Base-by-base conservation (phyloP, 345 rosid genomes). In the Lagerstroemia speciosa region DNA sequence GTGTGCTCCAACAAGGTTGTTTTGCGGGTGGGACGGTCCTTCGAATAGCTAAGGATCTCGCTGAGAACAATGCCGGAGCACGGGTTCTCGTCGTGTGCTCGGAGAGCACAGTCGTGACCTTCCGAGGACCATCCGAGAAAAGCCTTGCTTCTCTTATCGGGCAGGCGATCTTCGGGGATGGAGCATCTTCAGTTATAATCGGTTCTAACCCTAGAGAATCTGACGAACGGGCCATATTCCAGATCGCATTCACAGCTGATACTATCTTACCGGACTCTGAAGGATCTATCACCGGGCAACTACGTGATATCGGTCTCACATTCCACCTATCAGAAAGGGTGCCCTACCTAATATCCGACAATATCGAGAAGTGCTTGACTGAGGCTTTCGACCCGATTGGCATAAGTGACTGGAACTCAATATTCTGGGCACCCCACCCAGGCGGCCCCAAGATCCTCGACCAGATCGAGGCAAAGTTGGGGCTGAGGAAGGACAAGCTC, bases 51-150 rank as follows among this genome's bases (percentile, higher is more conserved):
- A 90, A 90, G 71, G 96, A 90, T 52, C 78, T 90, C 24, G 93
- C 93, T 0, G 93, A 90, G 73, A 90, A 90, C 82, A 90, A 87
- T 76, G 83, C 74, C 43, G 87, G 86, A 1, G 89, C 93, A 0
- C 96, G 91, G 27, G 89, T 90, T 1, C 89, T 87, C 5, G 93
- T 86, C 0, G 91, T 89, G 29, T 87, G 91, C 72, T 86, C 89
- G 0, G 96, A 89, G 71, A 81, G 86, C 78, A 89, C 91, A 0
- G 89, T 86, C 0, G 87, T 86, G 43, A 87, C 89, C 24, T 90
- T 90, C 81, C 89, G 96, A 14, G 96, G 96, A 0, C 96, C 96
- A 40, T 69, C 83, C 0, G 91, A 87, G 45, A 77, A 82, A 33
- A 91, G 84, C 63, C 79, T 87, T 0, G 89, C 84, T 61, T 82